Evolutionary conservation across 169 alveolate species (phyloP), one percentile per base, ranked within the genome.

Genomic region (Plasmodium gonderi): DNA sequence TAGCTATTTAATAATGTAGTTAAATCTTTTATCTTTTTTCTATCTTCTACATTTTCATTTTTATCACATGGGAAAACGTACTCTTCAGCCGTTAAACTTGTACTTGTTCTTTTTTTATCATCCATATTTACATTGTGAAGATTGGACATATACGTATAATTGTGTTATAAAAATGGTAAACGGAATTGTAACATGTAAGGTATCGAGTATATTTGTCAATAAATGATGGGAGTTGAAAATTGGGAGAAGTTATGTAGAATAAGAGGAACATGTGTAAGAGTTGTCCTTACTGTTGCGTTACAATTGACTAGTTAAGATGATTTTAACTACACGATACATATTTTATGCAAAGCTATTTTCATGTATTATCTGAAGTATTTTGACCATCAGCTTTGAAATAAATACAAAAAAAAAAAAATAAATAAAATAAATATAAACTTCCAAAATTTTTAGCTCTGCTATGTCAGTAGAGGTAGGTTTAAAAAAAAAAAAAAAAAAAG

Each of bases 1-100:
- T 82, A 82, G 26, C 76, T 45, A 82, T 82, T n/a, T 69, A 82
- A 82, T 75, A 82, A 54, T 9, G 51, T 54, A 31, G 38, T 82
- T 47, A 82, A 45, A 36, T 82, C 40, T 69, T 68, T 82, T 44
- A 82, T 82, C 45, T 69, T 69, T 75, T 40, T 72, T 12, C 26
- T 44, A 40, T 23, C 23, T 47, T 47, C 64, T 68, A 38, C 8
- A 33, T 42, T 47, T 33, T 33, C 81, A 40, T 82, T 36, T 45
- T 69, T 40, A 14, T 42, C 83, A 69, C 17, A 29, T 20, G 20
- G 20, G 74, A 20, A 49, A 12, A 36, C 20, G 65, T 14, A 1
- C 29, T 17, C 36, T 9, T 45, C 92, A 69, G 29, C 51, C 26
- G 42, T n/a, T 68, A 14, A 49, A 20, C 29, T 20, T 75, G 60